A percentile compares a stretch with the other conserved stretches of the same genome.
These are phyloP conservation scores for Candida palmyrensis DNA, from an alignment of 805 yeast genomes.

Conservation along the genomic window DNA sequence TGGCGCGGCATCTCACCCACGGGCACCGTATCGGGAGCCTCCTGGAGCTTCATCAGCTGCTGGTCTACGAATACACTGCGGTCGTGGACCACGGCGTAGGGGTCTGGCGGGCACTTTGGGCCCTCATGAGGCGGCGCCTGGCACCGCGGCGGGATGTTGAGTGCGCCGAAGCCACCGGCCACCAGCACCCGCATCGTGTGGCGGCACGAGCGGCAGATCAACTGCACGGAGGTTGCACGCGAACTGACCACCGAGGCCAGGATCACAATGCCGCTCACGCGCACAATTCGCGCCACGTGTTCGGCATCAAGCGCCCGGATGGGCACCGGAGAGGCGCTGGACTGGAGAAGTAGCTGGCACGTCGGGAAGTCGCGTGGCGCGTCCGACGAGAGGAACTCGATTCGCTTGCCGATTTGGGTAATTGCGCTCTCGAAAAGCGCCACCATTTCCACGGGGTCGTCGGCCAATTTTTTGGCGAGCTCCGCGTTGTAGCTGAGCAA, in stretches of 20 bases:
- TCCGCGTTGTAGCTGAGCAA: slow-evolving; percentile 85
- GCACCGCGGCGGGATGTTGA: slow-evolving; percentile 65
- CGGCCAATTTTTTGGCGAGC: slow-evolving; percentile 74
- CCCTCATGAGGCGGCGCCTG: slow-evolving; percentile 54
- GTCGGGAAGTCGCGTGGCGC: slow-evolving; percentile 60
- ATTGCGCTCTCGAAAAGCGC: slow-evolving; percentile 81
- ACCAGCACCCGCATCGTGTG: slow-evolving; percentile 67
- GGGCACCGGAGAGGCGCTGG: slow-evolving; percentile 66
- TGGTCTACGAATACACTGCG: slow-evolving; percentile 92
- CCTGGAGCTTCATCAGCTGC: slow-evolving; percentile 89
- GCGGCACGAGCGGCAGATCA: slow-evolving; percentile 85
- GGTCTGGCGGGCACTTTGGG: slow-evolving; percentile 80
- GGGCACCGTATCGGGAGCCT: slow-evolving; percentile 97
- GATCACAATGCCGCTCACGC: slow-evolving; percentile 90
- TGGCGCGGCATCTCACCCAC: slow-evolving; percentile 99
- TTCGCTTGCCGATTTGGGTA: slow-evolving; percentile 79
- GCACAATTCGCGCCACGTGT: slow-evolving; percentile 82
- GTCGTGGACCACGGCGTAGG: slow-evolving; percentile 90
- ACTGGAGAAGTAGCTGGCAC: slow-evolving; percentile 75
- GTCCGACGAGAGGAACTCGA: slow-evolving; percentile 49
- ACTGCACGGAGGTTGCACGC: slow-evolving; percentile 75
- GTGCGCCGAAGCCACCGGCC: slow-evolving; percentile 64
- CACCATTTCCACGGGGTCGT: slow-evolving; percentile 83
- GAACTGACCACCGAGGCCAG: slow-evolving; percentile 86
- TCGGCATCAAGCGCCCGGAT: slow-evolving; percentile 82